Evolutionary conservation across 495 filamentous ascomycete species (phyloP).

Genomic region (Tuber microsphaerosporum): DNA sequence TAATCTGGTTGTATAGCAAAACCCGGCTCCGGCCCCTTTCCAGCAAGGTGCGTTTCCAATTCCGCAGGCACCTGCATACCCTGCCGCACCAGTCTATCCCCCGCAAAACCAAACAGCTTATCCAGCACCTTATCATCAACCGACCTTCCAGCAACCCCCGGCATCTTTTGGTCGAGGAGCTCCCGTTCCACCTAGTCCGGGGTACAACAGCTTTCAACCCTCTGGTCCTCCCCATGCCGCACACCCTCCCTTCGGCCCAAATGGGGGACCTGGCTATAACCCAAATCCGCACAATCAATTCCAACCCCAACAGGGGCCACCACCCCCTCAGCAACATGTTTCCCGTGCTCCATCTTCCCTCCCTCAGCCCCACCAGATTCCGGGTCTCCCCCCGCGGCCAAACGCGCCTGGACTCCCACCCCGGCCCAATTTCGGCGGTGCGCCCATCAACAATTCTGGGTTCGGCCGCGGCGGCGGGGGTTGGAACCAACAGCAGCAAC

Average conservation of each 20-base stretch:
- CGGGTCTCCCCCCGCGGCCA: conserved; percentile 39
- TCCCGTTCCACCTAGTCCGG: conserved; percentile 13
- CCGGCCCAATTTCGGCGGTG: conserved; percentile 32
- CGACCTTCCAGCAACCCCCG: conserved; percentile 28
- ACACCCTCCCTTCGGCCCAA: conserved; percentile 22
- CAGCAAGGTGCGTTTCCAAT: conserved; percentile 34
- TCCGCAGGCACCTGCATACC: conserved; percentile 33
- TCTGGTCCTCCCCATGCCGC: conserved; percentile 8
- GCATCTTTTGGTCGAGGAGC: conserved; percentile 35
- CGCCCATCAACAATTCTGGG: conserved; percentile 20
- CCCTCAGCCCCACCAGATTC: conserved; percentile 41
- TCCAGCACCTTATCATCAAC: conserved; percentile 24
- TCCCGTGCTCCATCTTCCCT: conserved; percentile 20
- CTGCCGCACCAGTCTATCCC: conserved; percentile 18
- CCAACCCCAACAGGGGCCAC: conserved; percentile 22
- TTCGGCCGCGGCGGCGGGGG: conserved; percentile 32
- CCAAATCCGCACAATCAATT: conserved; percentile 31
- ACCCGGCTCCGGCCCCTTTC: conserved; percentile 31
- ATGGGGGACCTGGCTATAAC: conserved; percentile 23
- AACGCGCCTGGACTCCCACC: conserved; percentile 40
- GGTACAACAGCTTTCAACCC: conserved; percentile 31
- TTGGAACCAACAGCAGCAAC: conserved; percentile 35
- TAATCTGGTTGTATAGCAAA: conserved; percentile 18
- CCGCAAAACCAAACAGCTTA: conserved; percentile 25
- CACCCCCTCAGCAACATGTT: conserved; percentile 31